A percentile compares a stretch with the other conserved stretches of the same genome.
phyloP scores from a whole-genome alignment of 306 rosid genomes.

The Trichosanthes truncata region DNA sequence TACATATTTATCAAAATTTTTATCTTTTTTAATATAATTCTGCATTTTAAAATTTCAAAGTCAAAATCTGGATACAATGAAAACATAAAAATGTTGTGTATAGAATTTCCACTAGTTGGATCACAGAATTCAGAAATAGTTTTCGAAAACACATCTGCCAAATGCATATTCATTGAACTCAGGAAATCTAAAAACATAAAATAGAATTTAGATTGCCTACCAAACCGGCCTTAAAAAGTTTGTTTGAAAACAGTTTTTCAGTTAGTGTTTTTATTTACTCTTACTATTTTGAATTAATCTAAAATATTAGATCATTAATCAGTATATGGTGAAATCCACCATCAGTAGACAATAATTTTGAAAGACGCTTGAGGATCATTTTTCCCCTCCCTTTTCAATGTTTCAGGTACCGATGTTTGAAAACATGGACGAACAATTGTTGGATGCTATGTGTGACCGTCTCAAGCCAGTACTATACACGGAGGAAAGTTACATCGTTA shows the following conservation, averaged over 20 bases:
- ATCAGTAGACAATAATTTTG: not conserved
- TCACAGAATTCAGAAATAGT: too few species aligned
- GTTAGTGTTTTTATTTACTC: not conserved
- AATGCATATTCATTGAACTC: too few species aligned
- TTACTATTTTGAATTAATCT: not conserved
- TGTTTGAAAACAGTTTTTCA: not conserved
- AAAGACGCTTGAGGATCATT: not conserved
- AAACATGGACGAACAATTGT: constrained; percentile 13
- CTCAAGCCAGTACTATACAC: constrained; percentile 13
- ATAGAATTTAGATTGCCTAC: too few species aligned
- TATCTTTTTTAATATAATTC: too few species aligned
- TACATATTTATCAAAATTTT: too few species aligned
- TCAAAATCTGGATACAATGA: too few species aligned
- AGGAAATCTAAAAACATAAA: too few species aligned
- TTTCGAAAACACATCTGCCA: too few species aligned
- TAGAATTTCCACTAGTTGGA: too few species aligned
- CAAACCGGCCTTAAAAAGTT: not conserved
- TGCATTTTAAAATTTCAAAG: too few species aligned
- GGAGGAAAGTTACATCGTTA: constrained; percentile 2
- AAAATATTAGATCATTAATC: not conserved
- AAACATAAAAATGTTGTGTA: too few species aligned
- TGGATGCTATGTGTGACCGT: constrained; percentile 14
- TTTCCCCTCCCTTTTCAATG: not conserved
- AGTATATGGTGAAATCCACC: not conserved
- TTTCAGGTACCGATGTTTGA: constrained; percentile 14